phyloP scores from a whole-genome alignment of 2,329 filamentous ascomycete genomes.

The Fusarium staphyleae region DNA sequence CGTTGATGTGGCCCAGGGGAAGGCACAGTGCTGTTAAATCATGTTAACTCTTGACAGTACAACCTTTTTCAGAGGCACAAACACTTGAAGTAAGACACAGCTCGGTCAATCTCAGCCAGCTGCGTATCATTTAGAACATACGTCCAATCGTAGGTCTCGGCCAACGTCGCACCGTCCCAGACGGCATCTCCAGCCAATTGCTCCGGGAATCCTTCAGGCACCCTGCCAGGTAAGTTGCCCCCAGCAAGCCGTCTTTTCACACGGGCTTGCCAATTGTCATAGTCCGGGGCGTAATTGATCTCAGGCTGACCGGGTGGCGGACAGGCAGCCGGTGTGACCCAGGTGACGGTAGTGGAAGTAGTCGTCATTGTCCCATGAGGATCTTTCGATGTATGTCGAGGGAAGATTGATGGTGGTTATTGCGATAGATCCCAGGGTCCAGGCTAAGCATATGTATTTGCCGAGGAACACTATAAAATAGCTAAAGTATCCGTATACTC shows the following conservation, averaged over 20 bases:
- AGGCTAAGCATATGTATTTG: background rate
- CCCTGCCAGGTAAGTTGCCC: slow-evolving; percentile 55
- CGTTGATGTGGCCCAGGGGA: slow-evolving; percentile 44
- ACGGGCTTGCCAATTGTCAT: slow-evolving; percentile 59
- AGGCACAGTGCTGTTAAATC: slow-evolving; percentile 42
- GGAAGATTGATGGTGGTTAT: background rate
- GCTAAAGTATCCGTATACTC: background rate
- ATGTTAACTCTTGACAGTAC: background rate
- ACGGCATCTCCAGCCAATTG: slow-evolving; percentile 58
- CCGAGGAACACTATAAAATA: background rate
- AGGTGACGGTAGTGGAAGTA: slow-evolving; percentile 1
- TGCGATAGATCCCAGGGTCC: background rate
- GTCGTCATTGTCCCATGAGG: background rate
- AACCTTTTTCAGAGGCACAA: slow-evolving; percentile 1
- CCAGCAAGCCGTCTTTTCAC: slow-evolving; percentile 51
- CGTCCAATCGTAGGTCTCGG: slow-evolving; percentile 58
- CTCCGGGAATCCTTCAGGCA: slow-evolving; percentile 50
- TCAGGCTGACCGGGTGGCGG: slow-evolving; percentile 59
- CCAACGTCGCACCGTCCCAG: slow-evolving; percentile 61
- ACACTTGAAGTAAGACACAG: slow-evolving; percentile 53
- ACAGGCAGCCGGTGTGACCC: slow-evolving; percentile 2
- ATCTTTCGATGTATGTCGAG: background rate
- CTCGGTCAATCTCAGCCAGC: slow-evolving; percentile 55
- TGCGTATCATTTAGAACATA: slow-evolving; percentile 56
- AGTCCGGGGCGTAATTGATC: slow-evolving; percentile 62